phyloP scores from a whole-genome alignment of 805 yeast species.

The Saccharomycodes ludwigii region DNA sequence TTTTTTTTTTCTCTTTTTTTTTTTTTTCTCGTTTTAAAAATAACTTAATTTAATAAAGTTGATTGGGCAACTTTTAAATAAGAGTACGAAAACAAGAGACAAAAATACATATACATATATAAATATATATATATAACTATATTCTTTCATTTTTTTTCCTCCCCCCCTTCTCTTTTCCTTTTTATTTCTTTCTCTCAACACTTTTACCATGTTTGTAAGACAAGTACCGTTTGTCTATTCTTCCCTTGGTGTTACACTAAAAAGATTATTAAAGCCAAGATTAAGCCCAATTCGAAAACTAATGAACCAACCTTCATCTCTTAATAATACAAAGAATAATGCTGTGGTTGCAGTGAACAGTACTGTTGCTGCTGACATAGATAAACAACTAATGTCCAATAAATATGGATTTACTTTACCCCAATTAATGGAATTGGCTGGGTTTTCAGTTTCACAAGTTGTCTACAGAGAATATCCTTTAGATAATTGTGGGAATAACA shows the following conservation, averaged over 20 bases:
- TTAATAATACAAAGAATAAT: neutral
- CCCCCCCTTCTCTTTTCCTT: too few relatives aligned
- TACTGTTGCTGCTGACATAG: conserved; percentile 62
- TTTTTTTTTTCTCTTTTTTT: neutral
- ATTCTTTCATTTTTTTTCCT: too few relatives aligned
- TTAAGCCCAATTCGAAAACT: too few relatives aligned
- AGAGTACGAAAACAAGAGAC: too few relatives aligned
- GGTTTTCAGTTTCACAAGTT: conserved; percentile 86
- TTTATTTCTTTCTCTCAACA: too few relatives aligned
- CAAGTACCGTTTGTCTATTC: too few relatives aligned
- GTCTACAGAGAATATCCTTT: conserved; percentile 53
- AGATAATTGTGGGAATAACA: conserved; percentile 17
- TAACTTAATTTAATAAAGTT: neutral
- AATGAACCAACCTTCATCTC: too few relatives aligned
- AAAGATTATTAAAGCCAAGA: too few relatives aligned
- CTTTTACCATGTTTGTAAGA: too few relatives aligned
- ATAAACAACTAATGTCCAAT: conserved; percentile 75
- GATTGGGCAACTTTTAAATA: neutral
- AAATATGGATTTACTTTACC: conserved; percentile 32
- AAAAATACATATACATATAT: neutral
- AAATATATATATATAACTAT: too few relatives aligned
- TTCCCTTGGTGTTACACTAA: too few relatives aligned
- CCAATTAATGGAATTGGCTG: conserved; percentile 83
- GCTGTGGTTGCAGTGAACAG: conserved; percentile 5
- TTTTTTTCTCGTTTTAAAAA: neutral